These are phyloP conservation scores for Codiaeum variegatum DNA, from an alignment of 441 rosid species.

Conservation along the genomic window DNA sequence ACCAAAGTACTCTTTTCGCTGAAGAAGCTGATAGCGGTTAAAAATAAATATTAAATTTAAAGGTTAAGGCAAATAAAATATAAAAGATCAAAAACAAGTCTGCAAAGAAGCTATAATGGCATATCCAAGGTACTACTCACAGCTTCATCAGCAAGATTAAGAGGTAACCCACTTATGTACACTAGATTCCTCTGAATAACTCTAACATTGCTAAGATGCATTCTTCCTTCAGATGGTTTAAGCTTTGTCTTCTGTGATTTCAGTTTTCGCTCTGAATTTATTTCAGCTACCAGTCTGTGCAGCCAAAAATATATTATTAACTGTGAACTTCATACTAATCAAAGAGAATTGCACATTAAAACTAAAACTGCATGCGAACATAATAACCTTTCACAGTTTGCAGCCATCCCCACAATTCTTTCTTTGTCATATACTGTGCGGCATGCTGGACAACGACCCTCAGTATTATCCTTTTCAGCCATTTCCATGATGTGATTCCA, in stretches of 20 bases:
- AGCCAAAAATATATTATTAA: constrained; percentile 9
- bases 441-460: constrained; percentile 52
- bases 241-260: constrained; percentile 37
- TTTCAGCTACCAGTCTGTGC: constrained; percentile 36
- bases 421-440: constrained; percentile 46
- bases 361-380: background rate
- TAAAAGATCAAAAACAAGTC: background rate
- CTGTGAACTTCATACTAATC: background rate
- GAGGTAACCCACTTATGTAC: constrained; percentile 38
- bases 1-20: constrained; percentile 64
- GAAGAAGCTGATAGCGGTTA: constrained; percentile 41
- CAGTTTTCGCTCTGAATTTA: constrained; percentile 33
- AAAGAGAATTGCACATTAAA: constrained; percentile 12
- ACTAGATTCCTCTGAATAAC: constrained; percentile 46
- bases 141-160: constrained; percentile 37
- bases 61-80: background rate
- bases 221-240: constrained; percentile 38
- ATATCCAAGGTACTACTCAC: constrained; percentile 15
- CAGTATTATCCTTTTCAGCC: constrained; percentile 43
- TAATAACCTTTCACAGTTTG: constrained; percentile 39
- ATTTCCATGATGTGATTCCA: constrained; percentile 55
- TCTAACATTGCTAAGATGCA: constrained; percentile 39
- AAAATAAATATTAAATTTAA: background rate
- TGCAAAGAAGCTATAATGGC: background rate
- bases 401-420: constrained; percentile 42